Percentiles rank a stretch among this genome's conserved stretches.
Evolutionary conservation across 768 basidiomycete species (phyloP).

Genomic region (Gloeopeniophorella convolvens): DNA sequence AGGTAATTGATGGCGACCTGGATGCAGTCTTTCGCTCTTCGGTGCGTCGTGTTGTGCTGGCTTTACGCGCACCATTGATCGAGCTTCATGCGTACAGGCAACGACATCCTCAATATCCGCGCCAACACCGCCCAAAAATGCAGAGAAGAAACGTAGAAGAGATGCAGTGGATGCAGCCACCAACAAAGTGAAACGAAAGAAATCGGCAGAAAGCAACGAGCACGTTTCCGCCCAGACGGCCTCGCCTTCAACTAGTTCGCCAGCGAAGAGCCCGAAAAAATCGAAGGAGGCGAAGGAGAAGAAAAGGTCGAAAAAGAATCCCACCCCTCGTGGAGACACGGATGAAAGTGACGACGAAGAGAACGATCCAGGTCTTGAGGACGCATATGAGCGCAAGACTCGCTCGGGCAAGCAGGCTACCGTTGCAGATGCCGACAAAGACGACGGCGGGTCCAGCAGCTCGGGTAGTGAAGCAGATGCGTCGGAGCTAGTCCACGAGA

Average conservation of each 20-base stretch:
- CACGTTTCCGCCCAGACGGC: slow-evolving; percentile 1
- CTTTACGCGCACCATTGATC: background rate
- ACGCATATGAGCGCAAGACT: slow-evolving; percentile 23
- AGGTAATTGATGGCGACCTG: slow-evolving; percentile 47
- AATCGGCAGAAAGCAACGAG: slow-evolving; percentile 17
- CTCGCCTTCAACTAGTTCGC: background rate
- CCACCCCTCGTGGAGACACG: background rate
- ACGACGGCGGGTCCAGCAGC: slow-evolving; percentile 22
- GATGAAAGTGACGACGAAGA: slow-evolving; percentile 26
- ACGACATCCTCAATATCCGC: background rate
- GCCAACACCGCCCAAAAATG: slow-evolving; percentile 13
- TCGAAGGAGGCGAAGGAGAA: slow-evolving; percentile 25
- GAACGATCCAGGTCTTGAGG: slow-evolving; percentile 32
- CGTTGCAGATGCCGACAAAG: slow-evolving; percentile 19
- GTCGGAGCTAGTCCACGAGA: slow-evolving; percentile 57
- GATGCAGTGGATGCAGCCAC: background rate
- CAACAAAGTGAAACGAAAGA: slow-evolving; percentile 15
- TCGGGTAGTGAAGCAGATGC: slow-evolving; percentile 32
- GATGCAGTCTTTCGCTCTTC: slow-evolving; percentile 55
- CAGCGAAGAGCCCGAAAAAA: slow-evolving; percentile 18
- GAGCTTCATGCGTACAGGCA: background rate
- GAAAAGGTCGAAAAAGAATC: slow-evolving; percentile 12
- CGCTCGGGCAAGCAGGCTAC: slow-evolving; percentile 5
- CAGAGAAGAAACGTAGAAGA: slow-evolving; percentile 1
- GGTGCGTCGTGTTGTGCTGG: slow-evolving; percentile 31